Percentiles rank a stretch among this genome's conserved stretches.
Conservation (phyloP, 108 stramenopile species). For the Cyclotella sp. region DNA sequence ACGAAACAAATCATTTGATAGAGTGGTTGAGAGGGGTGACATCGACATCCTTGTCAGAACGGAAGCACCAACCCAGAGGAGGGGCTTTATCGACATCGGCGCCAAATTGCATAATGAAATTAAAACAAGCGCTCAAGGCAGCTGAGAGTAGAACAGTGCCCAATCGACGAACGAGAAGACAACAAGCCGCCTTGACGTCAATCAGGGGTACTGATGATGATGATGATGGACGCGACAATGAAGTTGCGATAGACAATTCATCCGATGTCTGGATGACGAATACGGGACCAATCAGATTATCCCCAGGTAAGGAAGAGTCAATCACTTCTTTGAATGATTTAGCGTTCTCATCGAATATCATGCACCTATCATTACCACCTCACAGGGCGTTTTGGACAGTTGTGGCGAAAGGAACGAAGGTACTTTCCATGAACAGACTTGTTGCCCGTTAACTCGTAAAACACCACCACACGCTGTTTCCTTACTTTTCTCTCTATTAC, state of each 20-base stretch:
- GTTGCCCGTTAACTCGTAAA: no score
- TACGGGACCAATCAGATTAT: constrained; percentile 35
- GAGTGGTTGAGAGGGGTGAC: constrained; percentile 19
- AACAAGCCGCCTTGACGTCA: background rate
- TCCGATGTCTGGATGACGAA: constrained; percentile 14
- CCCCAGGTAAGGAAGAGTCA: background rate
- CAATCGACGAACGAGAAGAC: constrained; percentile 33
- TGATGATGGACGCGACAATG: background rate
- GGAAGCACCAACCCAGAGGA: constrained; percentile 20
- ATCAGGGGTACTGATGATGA: constrained; percentile 3
- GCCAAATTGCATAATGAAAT: constrained; percentile 34
- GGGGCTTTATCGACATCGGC: background rate
- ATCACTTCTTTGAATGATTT: background rate
- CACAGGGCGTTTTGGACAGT: constrained; percentile 68
- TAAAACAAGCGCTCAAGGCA: constrained; percentile 52
- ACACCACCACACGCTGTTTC: no score
- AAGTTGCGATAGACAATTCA: background rate
- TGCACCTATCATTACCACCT: background rate
- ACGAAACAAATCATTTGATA: constrained; percentile 10
- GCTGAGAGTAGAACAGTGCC: constrained; percentile 42
- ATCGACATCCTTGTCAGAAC: constrained; percentile 2
- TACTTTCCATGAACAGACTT: no score
- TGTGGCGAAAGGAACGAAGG: constrained; percentile 58
- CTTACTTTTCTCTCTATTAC: no score
- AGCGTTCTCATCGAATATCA: background rate